phyloP scores from a whole-genome alignment of 192 early-diverging fungal species.

The Thamnidium elegans region DNA sequence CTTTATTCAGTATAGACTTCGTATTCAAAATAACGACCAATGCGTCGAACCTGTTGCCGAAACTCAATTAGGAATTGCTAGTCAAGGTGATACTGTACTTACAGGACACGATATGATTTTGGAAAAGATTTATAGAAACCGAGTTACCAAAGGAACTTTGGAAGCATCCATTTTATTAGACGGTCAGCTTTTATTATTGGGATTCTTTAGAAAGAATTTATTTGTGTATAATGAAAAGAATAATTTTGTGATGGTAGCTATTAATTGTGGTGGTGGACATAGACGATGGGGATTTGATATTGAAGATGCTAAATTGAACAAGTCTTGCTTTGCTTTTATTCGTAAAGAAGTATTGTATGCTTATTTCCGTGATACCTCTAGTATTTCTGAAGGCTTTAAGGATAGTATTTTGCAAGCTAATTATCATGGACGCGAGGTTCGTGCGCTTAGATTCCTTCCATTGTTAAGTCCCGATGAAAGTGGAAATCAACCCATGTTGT shows the following conservation, averaged over 20 bases:
- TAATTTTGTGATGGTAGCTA: constrained; percentile 61
- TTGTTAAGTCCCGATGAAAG: constrained; percentile 10
- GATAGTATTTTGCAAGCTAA: constrained; percentile 59
- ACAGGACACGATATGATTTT: constrained; percentile 24
- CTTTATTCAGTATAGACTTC: constrained; percentile 51
- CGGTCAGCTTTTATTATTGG: constrained; percentile 55
- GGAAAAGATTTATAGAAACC: constrained; percentile 55
- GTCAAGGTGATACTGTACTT: constrained; percentile 3
- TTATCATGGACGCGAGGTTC: constrained; percentile 62
- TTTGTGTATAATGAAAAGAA: constrained; percentile 69
- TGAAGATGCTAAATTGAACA: constrained; percentile 43
- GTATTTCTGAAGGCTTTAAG: constrained; percentile 42
- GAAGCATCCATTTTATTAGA: constrained; percentile 58
- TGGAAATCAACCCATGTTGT: constrained; percentile 36
- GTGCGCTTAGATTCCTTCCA: constrained; percentile 45
- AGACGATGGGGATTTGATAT: constrained; percentile 67
- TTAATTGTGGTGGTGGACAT: constrained; percentile 73
- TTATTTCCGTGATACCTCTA: constrained; percentile 41
- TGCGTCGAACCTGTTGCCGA: neutral
- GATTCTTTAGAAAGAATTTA: constrained; percentile 72
- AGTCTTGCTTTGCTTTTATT: constrained; percentile 57
- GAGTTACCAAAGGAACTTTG: constrained; percentile 75
- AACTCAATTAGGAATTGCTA: constrained; percentile 3
- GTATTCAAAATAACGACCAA: constrained; percentile 6
- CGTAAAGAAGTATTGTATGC: constrained; percentile 52